Conservation (phyloP, 225 moss, liverwort and hornwort species). For the Sphagnum contortum region DNA sequence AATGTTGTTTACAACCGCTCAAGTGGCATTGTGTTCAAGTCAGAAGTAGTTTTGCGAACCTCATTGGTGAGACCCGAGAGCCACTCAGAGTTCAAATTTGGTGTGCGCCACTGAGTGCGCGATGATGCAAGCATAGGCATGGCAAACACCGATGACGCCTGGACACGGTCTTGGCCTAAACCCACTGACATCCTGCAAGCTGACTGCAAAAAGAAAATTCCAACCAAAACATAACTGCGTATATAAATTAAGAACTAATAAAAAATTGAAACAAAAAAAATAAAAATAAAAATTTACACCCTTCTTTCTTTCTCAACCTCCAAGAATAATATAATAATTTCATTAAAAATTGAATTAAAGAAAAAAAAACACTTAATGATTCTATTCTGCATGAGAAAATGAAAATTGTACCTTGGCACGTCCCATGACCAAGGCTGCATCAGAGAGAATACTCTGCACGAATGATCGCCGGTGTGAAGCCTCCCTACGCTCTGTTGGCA, state of each 20-base stretch:
- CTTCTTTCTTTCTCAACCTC: too few relatives aligned
- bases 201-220: conserved; percentile 31
- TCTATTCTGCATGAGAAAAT: too few relatives aligned
- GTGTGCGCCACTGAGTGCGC: conserved; percentile 79
- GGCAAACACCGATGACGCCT: conserved; percentile 87
- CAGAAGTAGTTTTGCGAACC: too few relatives aligned
- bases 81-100: conserved; percentile 69
- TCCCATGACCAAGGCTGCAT: conserved; percentile 36
- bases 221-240: conserved; percentile 1
- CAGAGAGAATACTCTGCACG: conserved; percentile 38
- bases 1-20: too few relatives aligned
- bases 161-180: conserved; percentile 89
- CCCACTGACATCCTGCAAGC: conserved; percentile 83
- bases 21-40: too few relatives aligned
- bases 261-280: too few relatives aligned
- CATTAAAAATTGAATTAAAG: too few relatives aligned
- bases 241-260: neutral
- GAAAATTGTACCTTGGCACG: conserved; percentile 25
- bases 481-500: conserved; percentile 25
- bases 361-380: too few relatives aligned
- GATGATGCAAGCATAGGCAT: conserved; percentile 99
- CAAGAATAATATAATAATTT: too few relatives aligned
- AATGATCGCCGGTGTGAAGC: conserved; percentile 20
- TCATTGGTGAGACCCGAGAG: conserved; percentile 47
- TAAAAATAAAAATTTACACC: too few relatives aligned